Percentiles rank a stretch among this genome's conserved stretches.
These are phyloP conservation scores for Xerophyta viscosa DNA, from an alignment of 106 monocot species.

Conservation along the genomic window DNA sequence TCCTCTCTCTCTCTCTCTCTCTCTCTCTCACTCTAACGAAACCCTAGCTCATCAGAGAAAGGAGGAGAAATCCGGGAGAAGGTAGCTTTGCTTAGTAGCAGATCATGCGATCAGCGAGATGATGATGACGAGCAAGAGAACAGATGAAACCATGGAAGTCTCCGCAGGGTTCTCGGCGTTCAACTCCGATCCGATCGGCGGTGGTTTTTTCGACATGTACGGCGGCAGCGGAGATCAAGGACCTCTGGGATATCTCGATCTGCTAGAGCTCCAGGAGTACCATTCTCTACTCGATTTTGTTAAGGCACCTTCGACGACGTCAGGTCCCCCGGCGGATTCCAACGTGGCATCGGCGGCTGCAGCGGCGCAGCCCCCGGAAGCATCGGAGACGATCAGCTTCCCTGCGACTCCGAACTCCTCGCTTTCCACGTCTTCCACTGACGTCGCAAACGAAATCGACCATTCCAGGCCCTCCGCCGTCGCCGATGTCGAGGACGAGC, in stretches of 20 bases:
- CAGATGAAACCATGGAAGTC: constrained; percentile 21
- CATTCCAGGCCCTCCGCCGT: constrained; percentile 5
- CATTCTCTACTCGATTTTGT: constrained; percentile 4
- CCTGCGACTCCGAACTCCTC: constrained; percentile 42
- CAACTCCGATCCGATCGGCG: constrained; percentile 11
- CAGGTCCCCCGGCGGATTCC: not conserved
- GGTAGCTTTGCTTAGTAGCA: not conserved
- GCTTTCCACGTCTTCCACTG: constrained; percentile 28
- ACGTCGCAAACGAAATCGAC: constrained; percentile 12
- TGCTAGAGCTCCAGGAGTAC: constrained; percentile 27
- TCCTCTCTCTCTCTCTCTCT: constrained; percentile 1
- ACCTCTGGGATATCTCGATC: constrained; percentile 32
- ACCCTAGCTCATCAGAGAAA: not conserved
- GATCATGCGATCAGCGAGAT: not conserved
- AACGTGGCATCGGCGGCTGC: not conserved
- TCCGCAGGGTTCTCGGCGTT: constrained; percentile 4
- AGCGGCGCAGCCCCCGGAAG: constrained; percentile 1
- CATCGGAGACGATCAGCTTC: constrained; percentile 9
- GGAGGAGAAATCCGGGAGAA: no score
- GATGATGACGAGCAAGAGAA: constrained; percentile 21
- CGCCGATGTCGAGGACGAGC: constrained; percentile 10
- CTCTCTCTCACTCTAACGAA: not conserved
- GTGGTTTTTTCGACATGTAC: not conserved
- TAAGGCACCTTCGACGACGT: not conserved
- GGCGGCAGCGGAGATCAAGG: constrained; percentile 3